Conservation (phyloP, 108 stramenopile species). For the Nannochloropsis oceanica region DNA sequence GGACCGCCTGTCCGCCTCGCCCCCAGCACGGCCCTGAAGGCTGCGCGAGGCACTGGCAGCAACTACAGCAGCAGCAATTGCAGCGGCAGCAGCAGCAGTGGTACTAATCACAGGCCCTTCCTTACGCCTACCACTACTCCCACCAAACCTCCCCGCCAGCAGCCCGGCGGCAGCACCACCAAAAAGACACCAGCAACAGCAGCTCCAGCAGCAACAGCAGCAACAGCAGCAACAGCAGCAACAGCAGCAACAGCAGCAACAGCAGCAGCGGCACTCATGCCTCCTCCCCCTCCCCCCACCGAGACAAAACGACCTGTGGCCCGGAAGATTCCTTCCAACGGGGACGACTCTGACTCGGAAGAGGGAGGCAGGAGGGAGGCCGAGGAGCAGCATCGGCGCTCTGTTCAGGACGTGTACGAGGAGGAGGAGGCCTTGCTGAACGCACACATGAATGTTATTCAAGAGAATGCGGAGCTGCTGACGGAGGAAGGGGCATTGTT, state of each 20-base stretch:
- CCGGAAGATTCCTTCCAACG: neutral
- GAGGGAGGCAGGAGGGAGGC: neutral
- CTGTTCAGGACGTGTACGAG: conserved; percentile 66
- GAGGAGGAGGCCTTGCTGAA: conserved; percentile 88
- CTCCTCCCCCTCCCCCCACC: neutral
- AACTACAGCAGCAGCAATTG: neutral
- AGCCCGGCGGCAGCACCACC: neutral
- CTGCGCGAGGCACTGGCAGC: neutral
- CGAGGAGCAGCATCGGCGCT: conserved; percentile 49
- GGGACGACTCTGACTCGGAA: neutral
- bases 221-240: neutral
- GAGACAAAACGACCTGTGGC: neutral
- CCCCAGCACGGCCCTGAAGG: neutral
- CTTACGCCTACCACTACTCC: neutral
- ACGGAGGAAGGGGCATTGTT: conserved; percentile 82
- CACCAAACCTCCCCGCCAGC: neutral
- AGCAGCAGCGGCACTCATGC: neutral
- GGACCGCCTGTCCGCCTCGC: neutral
- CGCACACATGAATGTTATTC: conserved; percentile 68
- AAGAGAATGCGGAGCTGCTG: conserved; percentile 81
- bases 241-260: neutral
- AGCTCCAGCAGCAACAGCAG: neutral
- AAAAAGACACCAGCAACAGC: neutral
- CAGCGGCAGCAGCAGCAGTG: neutral
- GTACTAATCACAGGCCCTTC: neutral